Evolutionary conservation across 2,329 filamentous ascomycete species (phyloP).

Genomic region (Phyllachora maydis): DNA sequence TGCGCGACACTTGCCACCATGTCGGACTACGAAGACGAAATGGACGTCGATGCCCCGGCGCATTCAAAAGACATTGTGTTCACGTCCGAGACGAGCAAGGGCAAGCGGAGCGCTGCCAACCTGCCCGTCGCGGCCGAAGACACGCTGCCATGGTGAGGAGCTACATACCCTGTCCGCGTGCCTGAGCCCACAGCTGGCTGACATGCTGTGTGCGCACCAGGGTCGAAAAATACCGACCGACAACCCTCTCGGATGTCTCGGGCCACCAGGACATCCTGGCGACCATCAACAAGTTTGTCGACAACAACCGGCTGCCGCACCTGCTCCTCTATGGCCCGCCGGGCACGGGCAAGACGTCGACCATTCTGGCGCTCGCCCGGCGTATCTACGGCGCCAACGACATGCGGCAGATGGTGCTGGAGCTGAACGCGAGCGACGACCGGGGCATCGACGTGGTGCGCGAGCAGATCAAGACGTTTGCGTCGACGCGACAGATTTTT

Average conservation of each 20-base stretch:
- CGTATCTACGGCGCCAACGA: conserved; percentile 84
- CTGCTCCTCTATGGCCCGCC: conserved; percentile 92
- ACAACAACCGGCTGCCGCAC: conserved; percentile 83
- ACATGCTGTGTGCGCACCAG: too few relatives aligned
- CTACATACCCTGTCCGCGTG: too few relatives aligned
- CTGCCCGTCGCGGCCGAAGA: conserved; percentile 88
- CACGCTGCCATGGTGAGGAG: conserved; percentile 67
- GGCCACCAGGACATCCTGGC: conserved; percentile 94
- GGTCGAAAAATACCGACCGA: conserved; percentile 60
- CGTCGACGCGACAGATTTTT: conserved; percentile 95
- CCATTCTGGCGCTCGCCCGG: conserved; percentile 77
- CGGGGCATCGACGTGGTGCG: conserved; percentile 93
- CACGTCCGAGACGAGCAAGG: conserved; percentile 59
- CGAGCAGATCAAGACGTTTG: conserved; percentile 99
- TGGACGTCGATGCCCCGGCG: conserved; percentile 34
- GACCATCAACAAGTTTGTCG: conserved; percentile 95
- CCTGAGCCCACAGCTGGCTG: too few relatives aligned
- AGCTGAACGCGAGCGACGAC: conserved; percentile 94
- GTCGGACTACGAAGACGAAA: conserved; percentile 39
- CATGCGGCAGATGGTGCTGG: conserved; percentile 94
- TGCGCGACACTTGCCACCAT: conserved; percentile 19
- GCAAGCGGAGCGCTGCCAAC: conserved; percentile 83
- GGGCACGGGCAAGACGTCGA: conserved; percentile 94
- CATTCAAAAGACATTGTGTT: conserved; percentile 40
- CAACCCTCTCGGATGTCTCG: conserved; percentile 76